Evolutionary conservation across 202 grass and related monocot genomes (phyloP), one percentile per base, ranked within the genome.

Genomic region (Saccharum hybrid): DNA sequence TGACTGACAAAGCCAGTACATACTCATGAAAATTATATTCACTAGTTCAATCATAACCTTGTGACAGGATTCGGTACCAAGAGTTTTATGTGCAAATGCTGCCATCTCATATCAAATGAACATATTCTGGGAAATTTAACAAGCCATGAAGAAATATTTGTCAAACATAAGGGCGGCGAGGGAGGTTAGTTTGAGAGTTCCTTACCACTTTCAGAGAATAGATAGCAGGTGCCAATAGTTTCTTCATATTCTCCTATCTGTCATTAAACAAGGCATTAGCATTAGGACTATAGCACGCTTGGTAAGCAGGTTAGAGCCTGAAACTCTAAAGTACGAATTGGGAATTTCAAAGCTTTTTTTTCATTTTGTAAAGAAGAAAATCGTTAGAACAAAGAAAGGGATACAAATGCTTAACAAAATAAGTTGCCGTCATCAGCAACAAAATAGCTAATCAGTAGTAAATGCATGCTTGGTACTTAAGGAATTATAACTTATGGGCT

Each of bases 181-280:
- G 10, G 2, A 9, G 16, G 14, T 26, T 18, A 1, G 1, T 30
- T 56, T 74, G 28, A 54, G 12, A 74, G 13, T 54, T 33, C 75
- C 65, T 86, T 79, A 92, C 84, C 85, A 43, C 57, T 88, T 90
- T 94, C 91, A 21, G 82, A 91, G 69, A 91, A 97, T 51, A 97
- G 15, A 75, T 91, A 97, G 14, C 87, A 90, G 33, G 91, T 94
- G 48, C 91, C 91, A 52, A 97, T 43, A 31, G 91, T 94, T 77
- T 97, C 91, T 86, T 94, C 86, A 3, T 97, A 97, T 74, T 97
- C 91, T 74, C 94, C 91, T 15, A 91, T 66, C 89, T 94, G 82
- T 84, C 52, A 84, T 38, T 52, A 86, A 88, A 81, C 31, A 86
- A 87, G 8, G 57, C 68, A 71, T 71, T 37, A 87, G 71, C 9